phyloP scores from a whole-genome alignment of 2,329 filamentous ascomycete genomes.

The Pestalotiopsis sp. region DNA sequence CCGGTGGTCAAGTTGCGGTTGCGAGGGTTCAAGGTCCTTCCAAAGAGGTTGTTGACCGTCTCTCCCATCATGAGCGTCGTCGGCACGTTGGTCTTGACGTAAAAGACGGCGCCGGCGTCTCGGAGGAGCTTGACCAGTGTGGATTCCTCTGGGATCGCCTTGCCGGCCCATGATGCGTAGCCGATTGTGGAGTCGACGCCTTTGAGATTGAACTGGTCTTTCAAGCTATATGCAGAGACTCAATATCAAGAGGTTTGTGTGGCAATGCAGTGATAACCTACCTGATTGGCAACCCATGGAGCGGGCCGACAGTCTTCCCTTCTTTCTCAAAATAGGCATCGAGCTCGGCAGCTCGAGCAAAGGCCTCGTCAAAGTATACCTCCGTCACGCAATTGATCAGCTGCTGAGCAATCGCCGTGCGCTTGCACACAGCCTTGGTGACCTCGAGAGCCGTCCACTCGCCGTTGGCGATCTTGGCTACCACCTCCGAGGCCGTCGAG shows the following conservation, averaged over 20 bases:
- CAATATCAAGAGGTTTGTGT: background rate
- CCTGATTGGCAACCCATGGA: slow-evolving; percentile 35
- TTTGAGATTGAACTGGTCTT: slow-evolving; percentile 18
- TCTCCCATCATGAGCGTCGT: slow-evolving; percentile 58
- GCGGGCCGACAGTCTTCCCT: slow-evolving; percentile 49
- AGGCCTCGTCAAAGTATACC: slow-evolving; percentile 42
- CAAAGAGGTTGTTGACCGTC: slow-evolving; percentile 63
- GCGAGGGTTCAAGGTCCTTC: slow-evolving; percentile 63
- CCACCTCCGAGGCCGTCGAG: slow-evolving; percentile 18
- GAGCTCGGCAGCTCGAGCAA: slow-evolving; percentile 39
- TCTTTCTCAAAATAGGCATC: slow-evolving; percentile 40
- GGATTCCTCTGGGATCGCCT: slow-evolving; percentile 36
- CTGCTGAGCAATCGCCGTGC: slow-evolving; percentile 6
- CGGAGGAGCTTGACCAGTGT: slow-evolving; percentile 31
- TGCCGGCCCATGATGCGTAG: slow-evolving; percentile 38
- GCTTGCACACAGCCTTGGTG: slow-evolving; percentile 10
- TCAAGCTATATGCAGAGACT: slow-evolving; percentile 14
- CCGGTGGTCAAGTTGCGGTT: slow-evolving; percentile 62
- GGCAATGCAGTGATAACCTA: background rate
- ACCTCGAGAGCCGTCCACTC: slow-evolving; percentile 11
- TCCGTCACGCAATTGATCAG: slow-evolving; percentile 19
- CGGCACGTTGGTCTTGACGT: slow-evolving; percentile 54
- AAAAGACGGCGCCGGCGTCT: slow-evolving; percentile 42
- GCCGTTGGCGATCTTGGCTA: slow-evolving; percentile 19
- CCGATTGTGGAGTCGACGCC: slow-evolving; percentile 39